These are phyloP conservation scores for Kokia cookei DNA, from an alignment of 441 rosid genomes.

Conservation along the genomic window DNA sequence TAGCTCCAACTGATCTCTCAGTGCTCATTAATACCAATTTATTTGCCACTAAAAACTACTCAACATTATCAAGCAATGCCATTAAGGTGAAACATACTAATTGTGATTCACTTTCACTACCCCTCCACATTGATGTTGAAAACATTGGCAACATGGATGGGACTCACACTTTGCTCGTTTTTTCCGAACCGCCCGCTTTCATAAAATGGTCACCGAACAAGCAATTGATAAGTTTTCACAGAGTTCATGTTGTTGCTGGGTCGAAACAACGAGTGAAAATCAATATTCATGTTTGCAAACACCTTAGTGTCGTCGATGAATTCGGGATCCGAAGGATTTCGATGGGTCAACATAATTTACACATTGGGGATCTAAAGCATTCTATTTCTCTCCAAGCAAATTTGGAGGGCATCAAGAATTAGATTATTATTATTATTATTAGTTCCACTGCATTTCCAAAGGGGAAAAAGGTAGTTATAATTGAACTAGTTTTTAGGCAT, in stretches of 20 bases:
- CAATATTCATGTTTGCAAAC: slow-evolving; percentile 59
- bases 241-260: slow-evolving; percentile 53
- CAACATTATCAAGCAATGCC: slow-evolving; percentile 30
- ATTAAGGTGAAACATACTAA: slow-evolving; percentile 47
- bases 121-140: slow-evolving; percentile 47
- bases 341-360: slow-evolving; percentile 60
- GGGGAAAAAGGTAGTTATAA: neutral
- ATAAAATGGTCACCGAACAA: slow-evolving; percentile 46
- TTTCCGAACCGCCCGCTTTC: slow-evolving; percentile 41
- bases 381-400: slow-evolving; percentile 53
- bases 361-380: slow-evolving; percentile 79
- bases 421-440: neutral
- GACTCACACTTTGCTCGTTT: slow-evolving; percentile 65
- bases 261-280: slow-evolving; percentile 38
- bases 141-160: slow-evolving; percentile 67
- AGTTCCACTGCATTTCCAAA: neutral
- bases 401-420: slow-evolving; percentile 24
- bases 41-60: slow-evolving; percentile 16
- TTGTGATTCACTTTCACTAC: slow-evolving; percentile 37
- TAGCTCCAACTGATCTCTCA: slow-evolving; percentile 34
- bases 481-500: neutral
- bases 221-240: slow-evolving; percentile 66
- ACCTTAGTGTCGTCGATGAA: slow-evolving; percentile 63
- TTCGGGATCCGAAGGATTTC: slow-evolving; percentile 83
- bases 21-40: slow-evolving; percentile 26